phyloP scores from a whole-genome alignment of 768 basidiomycete species.

The Lentinula sp. region DNA sequence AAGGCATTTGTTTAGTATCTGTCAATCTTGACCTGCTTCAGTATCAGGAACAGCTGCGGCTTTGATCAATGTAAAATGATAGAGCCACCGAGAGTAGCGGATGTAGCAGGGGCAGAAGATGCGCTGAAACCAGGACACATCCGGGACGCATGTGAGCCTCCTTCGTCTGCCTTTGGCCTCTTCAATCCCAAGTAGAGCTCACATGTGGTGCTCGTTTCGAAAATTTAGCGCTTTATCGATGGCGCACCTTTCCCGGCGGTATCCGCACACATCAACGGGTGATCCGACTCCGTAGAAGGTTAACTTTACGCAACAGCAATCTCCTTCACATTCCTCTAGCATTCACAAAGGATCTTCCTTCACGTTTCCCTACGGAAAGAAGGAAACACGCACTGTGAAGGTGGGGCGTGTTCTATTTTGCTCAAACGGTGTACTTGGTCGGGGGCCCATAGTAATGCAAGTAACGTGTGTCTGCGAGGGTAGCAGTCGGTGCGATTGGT shows the following conservation, averaged over 20 bases:
- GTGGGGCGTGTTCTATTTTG: background rate
- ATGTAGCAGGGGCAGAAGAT: too few species aligned
- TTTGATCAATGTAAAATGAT: conserved; percentile 31
- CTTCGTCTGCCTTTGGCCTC: too few species aligned
- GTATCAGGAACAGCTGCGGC: conserved; percentile 39
- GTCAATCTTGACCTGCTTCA: conserved; percentile 58
- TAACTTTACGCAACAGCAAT: too few species aligned
- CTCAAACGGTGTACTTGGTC: background rate
- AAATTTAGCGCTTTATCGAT: too few species aligned
- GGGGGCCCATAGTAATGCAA: background rate
- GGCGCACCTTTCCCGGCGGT: too few species aligned
- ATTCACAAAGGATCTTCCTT: background rate
- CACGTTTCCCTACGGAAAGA: background rate
- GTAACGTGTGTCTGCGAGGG: background rate
- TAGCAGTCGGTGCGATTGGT: background rate
- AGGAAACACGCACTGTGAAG: background rate
- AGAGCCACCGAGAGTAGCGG: conserved; percentile 39
- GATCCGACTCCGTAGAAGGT: too few species aligned
- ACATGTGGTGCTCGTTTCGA: too few species aligned
- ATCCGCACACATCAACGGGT: too few species aligned
- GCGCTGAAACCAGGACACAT: too few species aligned
- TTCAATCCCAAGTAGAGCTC: too few species aligned
- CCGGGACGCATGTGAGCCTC: too few species aligned
- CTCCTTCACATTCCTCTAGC: too few species aligned
- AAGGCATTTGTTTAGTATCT: conserved; percentile 86